Evolutionary conservation across 139 green algal species (phyloP).

Genomic region (Pseudopediastrum boryanum): DNA sequence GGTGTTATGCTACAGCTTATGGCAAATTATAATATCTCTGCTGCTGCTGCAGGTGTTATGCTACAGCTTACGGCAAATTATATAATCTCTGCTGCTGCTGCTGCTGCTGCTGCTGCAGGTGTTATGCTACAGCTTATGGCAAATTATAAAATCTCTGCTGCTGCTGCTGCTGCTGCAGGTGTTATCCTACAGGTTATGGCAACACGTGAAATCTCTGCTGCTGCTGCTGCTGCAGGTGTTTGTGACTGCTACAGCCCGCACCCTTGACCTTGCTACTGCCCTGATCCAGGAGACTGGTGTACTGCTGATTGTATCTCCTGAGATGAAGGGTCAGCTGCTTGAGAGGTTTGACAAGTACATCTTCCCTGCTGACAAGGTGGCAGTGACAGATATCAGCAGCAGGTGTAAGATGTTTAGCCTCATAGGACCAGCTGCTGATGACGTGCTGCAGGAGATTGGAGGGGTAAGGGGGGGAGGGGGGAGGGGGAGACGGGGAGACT

Average conservation of each 20-base stretch:
- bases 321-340: conserved; percentile 47
- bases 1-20: too few species aligned
- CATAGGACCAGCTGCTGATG: conserved; percentile 62
- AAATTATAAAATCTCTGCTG: not conserved
- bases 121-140: not conserved
- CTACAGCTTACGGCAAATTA: too few species aligned
- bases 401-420: conserved; percentile 67
- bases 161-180: not conserved
- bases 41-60: too few species aligned
- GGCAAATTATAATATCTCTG: too few species aligned
- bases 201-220: not conserved
- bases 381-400: conserved; percentile 58
- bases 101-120: not conserved
- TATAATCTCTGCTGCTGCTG: too few species aligned
- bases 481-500: not conserved
- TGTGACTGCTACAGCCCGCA: conserved; percentile 65
- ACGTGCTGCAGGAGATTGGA: conserved; percentile 64
- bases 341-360: conserved; percentile 80
- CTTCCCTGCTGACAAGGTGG: conserved; percentile 73
- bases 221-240: conserved; percentile 58
- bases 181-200: not conserved
- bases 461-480: conserved; percentile 40
- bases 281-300: conserved; percentile 50
- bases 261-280: conserved; percentile 66
- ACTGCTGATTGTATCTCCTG: conserved; percentile 65